Evolutionary conservation across 257 asterid species (phyloP).

Genomic region (Ilex aquifolium): DNA sequence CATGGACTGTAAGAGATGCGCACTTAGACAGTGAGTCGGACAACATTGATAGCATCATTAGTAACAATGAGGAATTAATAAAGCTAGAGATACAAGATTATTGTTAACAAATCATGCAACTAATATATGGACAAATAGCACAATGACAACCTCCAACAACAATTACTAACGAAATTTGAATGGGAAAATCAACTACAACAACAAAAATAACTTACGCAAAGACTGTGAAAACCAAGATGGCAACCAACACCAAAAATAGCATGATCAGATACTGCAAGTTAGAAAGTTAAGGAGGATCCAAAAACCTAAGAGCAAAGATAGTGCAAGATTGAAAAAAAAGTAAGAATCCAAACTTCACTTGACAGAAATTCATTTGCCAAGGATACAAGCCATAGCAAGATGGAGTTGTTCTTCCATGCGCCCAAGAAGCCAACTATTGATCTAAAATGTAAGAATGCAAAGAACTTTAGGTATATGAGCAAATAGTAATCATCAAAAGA

Average conservation of each 20-base stretch:
- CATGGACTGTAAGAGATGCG: too few species aligned
- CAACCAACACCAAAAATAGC: constrained; percentile 75
- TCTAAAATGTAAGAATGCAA: constrained; percentile 32
- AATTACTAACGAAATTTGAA: too few species aligned
- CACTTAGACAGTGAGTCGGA: too few species aligned
- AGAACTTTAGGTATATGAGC: not conserved
- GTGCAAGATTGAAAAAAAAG: not conserved
- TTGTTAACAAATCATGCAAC: too few species aligned
- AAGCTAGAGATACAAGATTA: too few species aligned
- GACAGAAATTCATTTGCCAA: constrained; percentile 8
- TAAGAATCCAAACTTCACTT: constrained; percentile 1
- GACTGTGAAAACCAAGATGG: constrained; percentile 88
- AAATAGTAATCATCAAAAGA: not conserved
- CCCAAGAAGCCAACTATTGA: constrained; percentile 78
- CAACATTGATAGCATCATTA: too few species aligned
- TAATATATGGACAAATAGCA: too few species aligned
- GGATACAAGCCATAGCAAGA: constrained; percentile 94
- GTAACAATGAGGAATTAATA: too few species aligned
- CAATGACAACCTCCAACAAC: too few species aligned
- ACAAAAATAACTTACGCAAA: constrained; percentile 62
- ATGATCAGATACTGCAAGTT: constrained; percentile 61
- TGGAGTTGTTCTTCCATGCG: constrained; percentile 71
- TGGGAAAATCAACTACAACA: not conserved
- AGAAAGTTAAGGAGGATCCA: constrained; percentile 36
- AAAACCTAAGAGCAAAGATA: constrained; percentile 15